Base-by-base conservation (phyloP, 1,284 basidiomycete species). In the Rhodofomes roseus region DNA sequence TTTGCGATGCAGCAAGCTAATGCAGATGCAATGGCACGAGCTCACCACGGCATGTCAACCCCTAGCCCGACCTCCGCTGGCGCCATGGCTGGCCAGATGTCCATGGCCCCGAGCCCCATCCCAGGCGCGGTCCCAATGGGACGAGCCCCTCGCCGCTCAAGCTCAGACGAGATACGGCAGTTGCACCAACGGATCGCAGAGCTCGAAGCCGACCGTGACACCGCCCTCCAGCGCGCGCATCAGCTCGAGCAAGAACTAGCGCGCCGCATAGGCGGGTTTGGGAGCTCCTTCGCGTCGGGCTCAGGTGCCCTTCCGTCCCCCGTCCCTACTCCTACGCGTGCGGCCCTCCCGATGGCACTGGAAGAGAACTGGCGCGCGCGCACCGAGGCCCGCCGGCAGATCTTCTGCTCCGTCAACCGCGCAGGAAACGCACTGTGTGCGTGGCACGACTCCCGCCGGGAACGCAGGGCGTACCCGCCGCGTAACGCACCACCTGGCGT, bases 371-470 rank as follows among this genome's bases (percentile, higher is more conserved):
- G 90, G 90, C 80, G 80, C 46, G 76, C 79, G 12, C 86, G 90
- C 59, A 92, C 87, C 1, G 84, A 88, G 8, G 81, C 85, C 5
- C 87, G 90, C 25, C 74, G 79, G 62, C 85, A 85, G 60, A 78
- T 86, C 46, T 87, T 86, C 72, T 92, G 92, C 70, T 89, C 91
- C 1, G 76, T 90, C 36, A 93, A 93, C 72, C 83, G 91, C 48
- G 90, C 91, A 0, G 91, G 90, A 23, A 93, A 93, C 65, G 89
- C 90, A 1, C 81, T 93, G 31, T 93, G 90, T 70, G 87, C 91
- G 4, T 93, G 91, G 91, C 91, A 93, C 68, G 90, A 93, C 71
- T 90, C 90, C 2, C 81, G 91, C 39, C 83, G 91, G 41, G 91
- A 93, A 73, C 84, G 91, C 43, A 82, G 91, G 7, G 79, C 79